phyloP scores from a whole-genome alignment of 2,329 filamentous ascomycete genomes.

The Xylariaceae sp. region DNA sequence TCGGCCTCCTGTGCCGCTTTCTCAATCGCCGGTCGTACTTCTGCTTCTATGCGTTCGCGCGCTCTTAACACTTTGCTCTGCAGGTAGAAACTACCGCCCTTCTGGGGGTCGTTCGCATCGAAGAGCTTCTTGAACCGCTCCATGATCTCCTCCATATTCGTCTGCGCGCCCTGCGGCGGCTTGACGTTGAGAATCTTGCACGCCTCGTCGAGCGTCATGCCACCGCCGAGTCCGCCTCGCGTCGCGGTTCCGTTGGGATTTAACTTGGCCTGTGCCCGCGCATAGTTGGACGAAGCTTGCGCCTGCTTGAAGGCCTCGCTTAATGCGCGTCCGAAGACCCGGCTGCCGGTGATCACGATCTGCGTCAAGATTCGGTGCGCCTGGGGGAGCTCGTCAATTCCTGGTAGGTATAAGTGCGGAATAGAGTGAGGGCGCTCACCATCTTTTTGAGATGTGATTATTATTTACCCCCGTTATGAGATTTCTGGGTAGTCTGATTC shows the following conservation, averaged over 20 bases:
- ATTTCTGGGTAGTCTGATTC: background rate
- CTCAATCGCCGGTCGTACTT: conserved; percentile 67
- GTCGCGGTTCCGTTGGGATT: conserved; percentile 41
- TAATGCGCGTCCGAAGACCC: conserved; percentile 90
- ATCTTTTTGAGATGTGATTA: conserved; percentile 2
- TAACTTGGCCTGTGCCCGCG: conserved; percentile 62
- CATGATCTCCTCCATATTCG: conserved; percentile 73
- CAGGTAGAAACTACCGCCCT: conserved; percentile 95
- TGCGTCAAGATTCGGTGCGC: conserved; percentile 92
- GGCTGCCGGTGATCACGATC: conserved; percentile 83
- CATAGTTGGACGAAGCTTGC: conserved; percentile 77
- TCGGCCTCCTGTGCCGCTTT: conserved; percentile 71
- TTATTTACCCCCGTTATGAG: background rate
- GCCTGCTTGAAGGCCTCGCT: conserved; percentile 94
- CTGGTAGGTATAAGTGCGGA: background rate
- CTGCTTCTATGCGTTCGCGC: conserved; percentile 84
- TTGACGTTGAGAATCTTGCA: conserved; percentile 97
- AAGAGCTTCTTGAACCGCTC: conserved; percentile 91
- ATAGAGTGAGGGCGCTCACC: conserved; percentile 10
- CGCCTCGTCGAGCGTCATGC: conserved; percentile 91
- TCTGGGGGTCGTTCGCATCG: conserved; percentile 88
- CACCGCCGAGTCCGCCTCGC: conserved; percentile 45
- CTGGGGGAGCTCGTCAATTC: conserved; percentile 40
- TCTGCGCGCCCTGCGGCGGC: conserved; percentile 71
- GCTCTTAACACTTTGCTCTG: conserved; percentile 95